Evolutionary conservation across 306 rosid species (phyloP).

Genomic region (Casuarina glauca): DNA sequence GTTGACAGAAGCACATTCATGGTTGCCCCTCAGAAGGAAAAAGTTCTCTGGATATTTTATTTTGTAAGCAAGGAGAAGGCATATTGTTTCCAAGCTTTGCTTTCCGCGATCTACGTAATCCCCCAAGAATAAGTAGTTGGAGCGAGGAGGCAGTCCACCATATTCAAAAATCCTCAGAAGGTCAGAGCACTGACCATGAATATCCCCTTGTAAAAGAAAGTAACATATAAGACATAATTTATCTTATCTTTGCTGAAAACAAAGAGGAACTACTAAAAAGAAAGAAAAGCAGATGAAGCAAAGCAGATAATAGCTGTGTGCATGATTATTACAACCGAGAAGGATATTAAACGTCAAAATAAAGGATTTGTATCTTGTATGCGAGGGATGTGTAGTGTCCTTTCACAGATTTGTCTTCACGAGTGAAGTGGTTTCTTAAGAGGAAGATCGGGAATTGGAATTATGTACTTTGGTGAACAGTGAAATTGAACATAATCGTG

Average conservation of each 20-base stretch:
- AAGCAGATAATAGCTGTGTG: background rate
- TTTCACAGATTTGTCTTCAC: background rate
- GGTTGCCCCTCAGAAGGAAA: conserved; percentile 91
- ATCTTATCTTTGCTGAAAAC: background rate
- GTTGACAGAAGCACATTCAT: conserved; percentile 91
- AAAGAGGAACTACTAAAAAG: background rate
- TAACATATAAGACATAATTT: conserved; percentile 8
- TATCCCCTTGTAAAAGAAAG: conserved; percentile 60
- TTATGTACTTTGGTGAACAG: background rate
- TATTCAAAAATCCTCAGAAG: conserved; percentile 77
- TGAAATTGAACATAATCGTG: background rate
- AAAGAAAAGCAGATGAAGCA: background rate
- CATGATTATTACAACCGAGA: background rate
- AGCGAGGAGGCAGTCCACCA: conserved; percentile 86
- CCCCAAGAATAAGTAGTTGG: conserved; percentile 80
- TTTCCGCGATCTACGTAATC: conserved; percentile 95
- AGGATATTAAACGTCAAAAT: background rate
- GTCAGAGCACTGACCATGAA: conserved; percentile 87
- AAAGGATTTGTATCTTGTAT: background rate
- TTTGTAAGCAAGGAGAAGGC: conserved; percentile 90
- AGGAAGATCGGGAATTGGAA: background rate
- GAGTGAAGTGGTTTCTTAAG: background rate
- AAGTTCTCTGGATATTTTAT: conserved; percentile 75
- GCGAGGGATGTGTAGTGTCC: background rate
- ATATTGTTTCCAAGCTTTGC: conserved; percentile 83